phyloP scores from a whole-genome alignment of 805 yeast genomes.

The Starmera pachycereana region DNA sequence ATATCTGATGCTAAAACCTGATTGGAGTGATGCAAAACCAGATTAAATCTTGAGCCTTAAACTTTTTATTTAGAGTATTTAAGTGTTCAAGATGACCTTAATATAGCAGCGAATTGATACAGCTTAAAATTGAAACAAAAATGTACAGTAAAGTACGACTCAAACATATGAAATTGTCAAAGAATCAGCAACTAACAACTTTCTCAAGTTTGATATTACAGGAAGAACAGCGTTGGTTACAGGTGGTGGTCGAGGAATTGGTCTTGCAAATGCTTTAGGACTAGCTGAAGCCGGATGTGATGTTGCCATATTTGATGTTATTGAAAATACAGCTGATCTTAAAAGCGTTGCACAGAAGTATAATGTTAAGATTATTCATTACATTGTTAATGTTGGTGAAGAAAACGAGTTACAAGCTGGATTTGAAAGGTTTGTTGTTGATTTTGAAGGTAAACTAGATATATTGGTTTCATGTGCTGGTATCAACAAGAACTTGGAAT shows the following conservation, averaged over 20 bases:
- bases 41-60: no score
- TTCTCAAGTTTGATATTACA: no score
- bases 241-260: constrained; percentile 5
- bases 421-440: constrained; percentile 5
- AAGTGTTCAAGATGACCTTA: no score
- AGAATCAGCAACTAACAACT: no score
- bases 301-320: constrained; percentile 8
- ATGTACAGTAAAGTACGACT: no score
- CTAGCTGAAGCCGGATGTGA: constrained; percentile 11
- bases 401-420: constrained; percentile 1
- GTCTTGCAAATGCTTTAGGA: constrained; percentile 10
- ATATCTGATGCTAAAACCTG: no score
- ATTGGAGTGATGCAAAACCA: no score
- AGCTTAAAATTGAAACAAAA: no score
- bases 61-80: no score
- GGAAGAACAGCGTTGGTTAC: no score
- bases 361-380: constrained; percentile 6
- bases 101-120: no score
- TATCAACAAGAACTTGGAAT: constrained; percentile 3
- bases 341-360: constrained; percentile 1
- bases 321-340: constrained; percentile 4
- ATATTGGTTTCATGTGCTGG: constrained; percentile 4
- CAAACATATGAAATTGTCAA: no score
- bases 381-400: constrained; percentile 6
- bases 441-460: constrained; percentile 1